Evolutionary conservation across 169 alveolate species (phyloP).

Genomic region (Perkinsus olseni): DNA sequence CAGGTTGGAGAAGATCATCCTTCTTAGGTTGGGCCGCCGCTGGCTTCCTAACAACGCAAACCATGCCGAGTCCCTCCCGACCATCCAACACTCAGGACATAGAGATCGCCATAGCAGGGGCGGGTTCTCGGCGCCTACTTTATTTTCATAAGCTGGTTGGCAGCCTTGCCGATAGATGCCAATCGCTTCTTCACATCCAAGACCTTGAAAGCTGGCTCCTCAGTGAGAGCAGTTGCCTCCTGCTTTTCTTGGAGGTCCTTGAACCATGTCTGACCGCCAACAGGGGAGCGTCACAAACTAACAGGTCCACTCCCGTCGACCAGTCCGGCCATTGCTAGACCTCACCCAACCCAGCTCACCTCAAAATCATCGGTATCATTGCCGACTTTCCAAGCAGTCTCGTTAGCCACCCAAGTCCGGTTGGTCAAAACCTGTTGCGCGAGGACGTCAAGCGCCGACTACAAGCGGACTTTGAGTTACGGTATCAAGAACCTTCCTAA

Average conservation of each 20-base stretch:
- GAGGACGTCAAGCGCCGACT: background rate
- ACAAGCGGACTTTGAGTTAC: background rate
- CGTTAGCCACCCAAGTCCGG: background rate
- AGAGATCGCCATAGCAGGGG: too few species aligned
- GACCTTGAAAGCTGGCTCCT: background rate
- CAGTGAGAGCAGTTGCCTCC: background rate
- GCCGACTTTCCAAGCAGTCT: background rate
- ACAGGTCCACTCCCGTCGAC: too few species aligned
- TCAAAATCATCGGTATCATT: background rate
- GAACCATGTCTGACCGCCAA: background rate
- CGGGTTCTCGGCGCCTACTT: background rate
- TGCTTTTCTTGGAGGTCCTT: background rate
- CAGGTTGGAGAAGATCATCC: background rate
- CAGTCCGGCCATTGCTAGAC: too few species aligned
- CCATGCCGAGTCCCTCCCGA: background rate
- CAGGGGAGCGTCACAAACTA: too few species aligned
- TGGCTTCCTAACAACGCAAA: background rate
- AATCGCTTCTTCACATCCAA: background rate
- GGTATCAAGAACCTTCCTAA: background rate
- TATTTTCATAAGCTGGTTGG: background rate
- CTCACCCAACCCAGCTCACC: background rate
- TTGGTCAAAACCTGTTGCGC: background rate
- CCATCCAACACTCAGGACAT: too few species aligned
- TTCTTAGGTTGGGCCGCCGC: background rate
- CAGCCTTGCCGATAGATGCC: background rate